Evolutionary conservation across 2,329 filamentous ascomycete genomes (phyloP).

Genomic region (Delphinella strobiligena): DNA sequence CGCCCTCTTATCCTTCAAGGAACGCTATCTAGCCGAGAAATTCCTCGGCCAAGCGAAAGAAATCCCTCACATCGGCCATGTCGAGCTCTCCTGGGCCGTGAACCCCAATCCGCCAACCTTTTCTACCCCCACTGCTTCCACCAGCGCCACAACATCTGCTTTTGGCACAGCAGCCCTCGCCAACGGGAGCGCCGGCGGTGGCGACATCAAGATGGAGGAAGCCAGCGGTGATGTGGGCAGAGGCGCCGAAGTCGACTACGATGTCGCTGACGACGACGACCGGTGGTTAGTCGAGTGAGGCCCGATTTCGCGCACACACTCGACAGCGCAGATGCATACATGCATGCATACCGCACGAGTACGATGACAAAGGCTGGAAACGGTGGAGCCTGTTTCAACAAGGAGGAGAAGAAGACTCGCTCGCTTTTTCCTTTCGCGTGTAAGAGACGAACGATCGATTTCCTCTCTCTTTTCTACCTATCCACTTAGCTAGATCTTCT

Average conservation of each 20-base stretch:
- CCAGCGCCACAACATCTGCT: conserved; percentile 8
- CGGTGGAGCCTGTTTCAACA: too few relatives aligned
- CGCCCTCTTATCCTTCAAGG: conserved; percentile 29
- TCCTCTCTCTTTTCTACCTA: too few relatives aligned
- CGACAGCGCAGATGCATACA: too few relatives aligned
- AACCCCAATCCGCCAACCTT: conserved; percentile 19
- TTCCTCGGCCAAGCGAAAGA: conserved; percentile 23
- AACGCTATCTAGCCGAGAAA: conserved; percentile 52
- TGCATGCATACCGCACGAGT: too few relatives aligned
- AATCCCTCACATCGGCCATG: conserved; percentile 51
- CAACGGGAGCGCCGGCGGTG: too few relatives aligned
- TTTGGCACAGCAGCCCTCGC: neutral
- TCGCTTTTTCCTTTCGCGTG: too few relatives aligned
- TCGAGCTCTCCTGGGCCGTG: conserved; percentile 55
- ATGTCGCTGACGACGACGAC: conserved; percentile 39
- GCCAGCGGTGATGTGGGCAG: conserved; percentile 3
- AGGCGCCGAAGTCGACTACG: conserved; percentile 40
- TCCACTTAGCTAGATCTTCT: too few relatives aligned
- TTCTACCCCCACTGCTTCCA: conserved; percentile 12
- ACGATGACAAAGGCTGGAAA: too few relatives aligned
- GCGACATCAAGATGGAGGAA: conserved; percentile 8
- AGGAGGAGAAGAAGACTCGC: too few relatives aligned
- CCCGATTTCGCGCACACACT: too few relatives aligned
- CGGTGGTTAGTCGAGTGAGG: too few relatives aligned
- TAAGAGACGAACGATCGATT: too few relatives aligned